Evolutionary conservation across 306 rosid genomes (phyloP).

Genomic region (Vigna nakashimae): DNA sequence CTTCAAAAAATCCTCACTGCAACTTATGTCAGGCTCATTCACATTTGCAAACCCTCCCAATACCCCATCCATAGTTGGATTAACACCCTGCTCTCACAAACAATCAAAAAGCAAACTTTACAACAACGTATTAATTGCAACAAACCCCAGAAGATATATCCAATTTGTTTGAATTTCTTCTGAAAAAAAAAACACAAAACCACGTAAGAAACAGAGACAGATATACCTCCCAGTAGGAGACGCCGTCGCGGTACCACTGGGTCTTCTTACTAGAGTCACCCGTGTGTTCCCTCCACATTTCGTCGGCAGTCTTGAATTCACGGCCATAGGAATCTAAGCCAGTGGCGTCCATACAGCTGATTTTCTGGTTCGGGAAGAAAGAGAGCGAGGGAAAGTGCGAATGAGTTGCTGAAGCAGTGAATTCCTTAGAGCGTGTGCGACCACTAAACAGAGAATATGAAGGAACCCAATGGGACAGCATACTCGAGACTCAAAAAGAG

Average conservation of each 20-base stretch:
- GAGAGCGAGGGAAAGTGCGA: constrained; percentile 1
- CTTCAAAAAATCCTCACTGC: constrained; percentile 82
- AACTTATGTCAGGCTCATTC: constrained; percentile 70
- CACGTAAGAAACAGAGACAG: neutral
- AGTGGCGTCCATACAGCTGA: constrained; percentile 59
- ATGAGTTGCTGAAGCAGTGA: neutral
- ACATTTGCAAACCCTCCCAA: constrained; percentile 84
- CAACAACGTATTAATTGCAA: neutral
- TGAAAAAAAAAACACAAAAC: neutral
- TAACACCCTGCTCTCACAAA: constrained; percentile 65
- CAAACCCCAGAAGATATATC: neutral
- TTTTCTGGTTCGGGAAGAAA: neutral
- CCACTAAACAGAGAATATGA: neutral
- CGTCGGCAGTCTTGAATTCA: constrained; percentile 68
- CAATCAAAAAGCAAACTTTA: constrained; percentile 22
- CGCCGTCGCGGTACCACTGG: constrained; percentile 81
- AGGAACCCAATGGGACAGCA: constrained; percentile 22
- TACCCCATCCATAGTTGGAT: constrained; percentile 88
- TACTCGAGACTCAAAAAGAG: neutral
- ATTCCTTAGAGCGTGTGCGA: neutral
- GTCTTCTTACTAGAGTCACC: constrained; percentile 75
- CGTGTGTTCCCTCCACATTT: constrained; percentile 89
- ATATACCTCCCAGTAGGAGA: constrained; percentile 88
- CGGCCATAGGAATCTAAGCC: constrained; percentile 85
- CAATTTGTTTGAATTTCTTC: neutral